Percentiles rank a stretch among this genome's conserved stretches.
phyloP scores from a whole-genome alignment of 495 filamentous ascomycete species.

The Neurospora terricola region DNA sequence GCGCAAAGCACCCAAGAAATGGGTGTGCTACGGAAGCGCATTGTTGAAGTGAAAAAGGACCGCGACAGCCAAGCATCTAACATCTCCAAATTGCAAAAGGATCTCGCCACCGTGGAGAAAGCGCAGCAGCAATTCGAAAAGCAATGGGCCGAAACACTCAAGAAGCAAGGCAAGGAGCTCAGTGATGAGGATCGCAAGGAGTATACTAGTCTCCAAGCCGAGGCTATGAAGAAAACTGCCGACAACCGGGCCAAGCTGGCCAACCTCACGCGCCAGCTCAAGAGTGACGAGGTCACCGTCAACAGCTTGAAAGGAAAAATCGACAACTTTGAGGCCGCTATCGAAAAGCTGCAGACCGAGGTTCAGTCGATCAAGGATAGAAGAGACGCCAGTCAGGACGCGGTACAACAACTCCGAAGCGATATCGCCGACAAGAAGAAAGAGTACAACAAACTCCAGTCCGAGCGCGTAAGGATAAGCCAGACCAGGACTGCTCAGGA shows the following conservation, averaged over 20 bases:
- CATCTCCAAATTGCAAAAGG: slow-evolving; percentile 63
- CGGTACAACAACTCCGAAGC: slow-evolving; percentile 54
- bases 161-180: slow-evolving; percentile 76
- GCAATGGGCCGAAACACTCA: slow-evolving; percentile 72
- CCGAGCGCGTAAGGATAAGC: slow-evolving; percentile 68
- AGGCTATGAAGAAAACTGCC: slow-evolving; percentile 77
- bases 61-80: slow-evolving; percentile 55
- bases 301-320: slow-evolving; percentile 81
- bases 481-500: slow-evolving; percentile 80
- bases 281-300: slow-evolving; percentile 80
- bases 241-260: slow-evolving; percentile 74
- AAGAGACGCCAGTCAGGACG: slow-evolving; percentile 45
- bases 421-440: slow-evolving; percentile 88
- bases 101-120: slow-evolving; percentile 76
- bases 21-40: slow-evolving; percentile 52
- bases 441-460: slow-evolving; percentile 72
- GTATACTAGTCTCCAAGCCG: slow-evolving; percentile 75
- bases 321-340: slow-evolving; percentile 61
- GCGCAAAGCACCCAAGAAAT: slow-evolving; percentile 65
- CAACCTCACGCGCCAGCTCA: slow-evolving; percentile 71
- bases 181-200: slow-evolving; percentile 81
- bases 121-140: slow-evolving; percentile 82
- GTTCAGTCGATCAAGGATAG: slow-evolving; percentile 58
- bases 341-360: slow-evolving; percentile 64
- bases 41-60: slow-evolving; percentile 64